phyloP scores from a whole-genome alignment of 192 early-diverging fungal species.

The Kappamyces sp. region DNA sequence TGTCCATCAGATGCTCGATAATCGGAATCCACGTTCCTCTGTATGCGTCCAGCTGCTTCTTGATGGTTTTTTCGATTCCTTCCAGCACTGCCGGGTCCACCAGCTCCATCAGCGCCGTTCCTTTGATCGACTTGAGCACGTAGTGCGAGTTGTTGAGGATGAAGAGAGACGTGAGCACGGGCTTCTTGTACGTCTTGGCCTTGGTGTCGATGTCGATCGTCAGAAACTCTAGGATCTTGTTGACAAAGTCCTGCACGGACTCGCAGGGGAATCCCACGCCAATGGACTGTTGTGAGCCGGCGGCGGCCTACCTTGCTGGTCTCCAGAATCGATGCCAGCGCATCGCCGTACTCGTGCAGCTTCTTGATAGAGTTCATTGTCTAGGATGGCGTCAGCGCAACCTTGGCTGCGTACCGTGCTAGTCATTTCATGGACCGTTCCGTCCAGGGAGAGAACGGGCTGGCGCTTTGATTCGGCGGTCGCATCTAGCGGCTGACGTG shows the following conservation, averaged over 20 bases:
- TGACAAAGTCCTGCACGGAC: constrained; percentile 20
- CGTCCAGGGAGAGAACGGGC: constrained; percentile 59
- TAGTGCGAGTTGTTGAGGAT: constrained; percentile 80
- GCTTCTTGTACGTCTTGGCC: constrained; percentile 66
- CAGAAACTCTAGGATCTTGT: constrained; percentile 47
- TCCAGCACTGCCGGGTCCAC: constrained; percentile 39
- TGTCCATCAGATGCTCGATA: constrained; percentile 68
- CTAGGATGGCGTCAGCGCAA: constrained; percentile 20
- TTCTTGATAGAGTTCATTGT: constrained; percentile 59
- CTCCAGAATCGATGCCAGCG: constrained; percentile 47
- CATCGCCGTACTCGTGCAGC: constrained; percentile 47
- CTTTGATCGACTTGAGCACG: constrained; percentile 58
- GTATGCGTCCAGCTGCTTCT: constrained; percentile 43
- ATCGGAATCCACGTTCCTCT: constrained; percentile 62
- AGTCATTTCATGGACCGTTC: constrained; percentile 77
- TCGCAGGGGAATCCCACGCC: constrained; percentile 1
- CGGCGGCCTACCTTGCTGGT: neutral
- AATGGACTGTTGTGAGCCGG: neutral
- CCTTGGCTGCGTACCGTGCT: constrained; percentile 51
- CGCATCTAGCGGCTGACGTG: neutral
- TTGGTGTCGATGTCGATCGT: constrained; percentile 57
- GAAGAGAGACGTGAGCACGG: constrained; percentile 60
- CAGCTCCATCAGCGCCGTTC: constrained; percentile 39
- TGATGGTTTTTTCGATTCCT: constrained; percentile 50
- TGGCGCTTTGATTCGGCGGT: constrained; percentile 11